Evolutionary conservation across 1,139 yeast species (phyloP).

Genomic region (Pichia sp.): DNA sequence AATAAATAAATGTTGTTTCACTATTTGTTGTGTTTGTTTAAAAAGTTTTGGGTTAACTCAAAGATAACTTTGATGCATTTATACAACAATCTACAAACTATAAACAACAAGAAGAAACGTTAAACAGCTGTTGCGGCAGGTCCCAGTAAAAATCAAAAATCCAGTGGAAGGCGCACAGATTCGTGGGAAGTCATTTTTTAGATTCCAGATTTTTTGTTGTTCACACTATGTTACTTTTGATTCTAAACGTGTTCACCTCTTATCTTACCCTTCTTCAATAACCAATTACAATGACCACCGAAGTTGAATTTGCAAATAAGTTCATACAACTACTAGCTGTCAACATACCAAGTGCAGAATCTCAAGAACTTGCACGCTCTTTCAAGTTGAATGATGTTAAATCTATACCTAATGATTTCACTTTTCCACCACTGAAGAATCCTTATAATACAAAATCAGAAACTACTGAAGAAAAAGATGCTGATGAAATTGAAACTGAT

Average conservation of each 20-base stretch:
- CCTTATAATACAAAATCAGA: constrained; percentile 15
- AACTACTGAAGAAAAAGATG: not conserved
- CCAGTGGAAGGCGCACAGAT: too few relatives aligned
- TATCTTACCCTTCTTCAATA: not conserved
- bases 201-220: not conserved
- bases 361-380: constrained; percentile 3
- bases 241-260: not conserved
- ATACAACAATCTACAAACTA: too few relatives aligned
- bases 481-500: not conserved
- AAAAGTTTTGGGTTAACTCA: too few relatives aligned
- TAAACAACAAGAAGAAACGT: too few relatives aligned
- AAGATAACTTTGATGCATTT: too few relatives aligned
- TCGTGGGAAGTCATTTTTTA: too few relatives aligned
- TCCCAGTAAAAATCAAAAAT: too few relatives aligned
- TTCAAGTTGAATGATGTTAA: constrained; percentile 2
- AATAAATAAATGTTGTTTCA: too few relatives aligned
- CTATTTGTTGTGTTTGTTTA: too few relatives aligned
- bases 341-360: constrained; percentile 17
- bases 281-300: constrained; percentile 16
- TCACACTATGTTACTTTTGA: not conserved
- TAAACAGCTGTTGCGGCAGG: too few relatives aligned
- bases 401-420: constrained; percentile 11
- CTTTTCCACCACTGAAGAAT: constrained; percentile 16
- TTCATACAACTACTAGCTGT: constrained; percentile 21
- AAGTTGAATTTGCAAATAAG: constrained; percentile 24